Evolutionary conservation across 805 yeast genomes (phyloP).

Genomic region (Ogataea degrootiae): DNA sequence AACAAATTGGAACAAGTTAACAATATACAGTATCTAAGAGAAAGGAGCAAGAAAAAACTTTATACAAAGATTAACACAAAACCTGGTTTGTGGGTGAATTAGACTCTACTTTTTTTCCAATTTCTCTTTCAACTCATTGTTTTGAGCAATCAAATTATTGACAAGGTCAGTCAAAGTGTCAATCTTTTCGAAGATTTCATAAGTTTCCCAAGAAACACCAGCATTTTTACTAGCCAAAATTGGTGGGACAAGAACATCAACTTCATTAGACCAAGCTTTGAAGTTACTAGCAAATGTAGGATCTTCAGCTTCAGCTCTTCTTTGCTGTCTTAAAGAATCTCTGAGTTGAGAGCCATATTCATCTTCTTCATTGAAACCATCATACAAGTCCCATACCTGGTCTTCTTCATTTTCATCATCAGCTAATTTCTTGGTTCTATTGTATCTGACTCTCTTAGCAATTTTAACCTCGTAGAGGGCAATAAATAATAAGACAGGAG

Average conservation of each 20-base stretch:
- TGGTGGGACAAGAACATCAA: conserved; percentile 53
- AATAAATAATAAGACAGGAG: conserved; percentile 59
- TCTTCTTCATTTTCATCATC: conserved; percentile 81
- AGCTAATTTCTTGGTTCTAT: conserved; percentile 54
- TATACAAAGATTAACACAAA: not conserved
- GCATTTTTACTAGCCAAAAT: conserved; percentile 47
- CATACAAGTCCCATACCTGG: conserved; percentile 78
- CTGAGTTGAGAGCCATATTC: conserved; percentile 28
- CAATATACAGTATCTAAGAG: too few relatives aligned
- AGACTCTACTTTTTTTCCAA: not conserved
- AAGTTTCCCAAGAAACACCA: conserved; percentile 64
- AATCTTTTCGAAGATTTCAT: conserved; percentile 47
- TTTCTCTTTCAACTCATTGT: conserved; percentile 15
- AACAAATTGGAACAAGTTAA: too few relatives aligned
- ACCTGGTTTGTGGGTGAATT: not conserved
- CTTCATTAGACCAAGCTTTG: conserved; percentile 44
- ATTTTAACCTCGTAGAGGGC: conserved; percentile 59
- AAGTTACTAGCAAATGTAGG: conserved; percentile 58
- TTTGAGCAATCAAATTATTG: conserved; percentile 30
- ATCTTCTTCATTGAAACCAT: conserved; percentile 53
- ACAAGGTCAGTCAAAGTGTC: conserved; percentile 41
- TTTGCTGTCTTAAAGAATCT: conserved; percentile 44
- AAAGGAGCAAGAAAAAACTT: not conserved
- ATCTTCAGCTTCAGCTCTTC: conserved; percentile 62
- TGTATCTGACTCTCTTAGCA: conserved; percentile 69